Percentiles rank a stretch among this genome's conserved stretches.
Evolutionary conservation across 352 stramenopile species (phyloP).

Genomic region (Phytophthora lateralis): DNA sequence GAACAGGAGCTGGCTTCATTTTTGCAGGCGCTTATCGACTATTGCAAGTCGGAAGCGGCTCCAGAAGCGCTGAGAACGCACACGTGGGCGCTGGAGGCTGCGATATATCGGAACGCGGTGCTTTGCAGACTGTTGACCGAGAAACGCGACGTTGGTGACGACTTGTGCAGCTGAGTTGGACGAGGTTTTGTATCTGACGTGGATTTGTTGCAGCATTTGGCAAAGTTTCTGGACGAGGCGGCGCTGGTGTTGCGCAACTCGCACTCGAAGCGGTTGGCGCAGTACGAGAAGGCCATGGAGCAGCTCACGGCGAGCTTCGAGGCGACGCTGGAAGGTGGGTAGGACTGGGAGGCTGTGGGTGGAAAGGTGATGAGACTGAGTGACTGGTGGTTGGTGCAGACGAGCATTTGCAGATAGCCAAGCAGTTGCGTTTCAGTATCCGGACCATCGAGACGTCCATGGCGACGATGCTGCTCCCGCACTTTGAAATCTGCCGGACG

Average conservation of each 20-base stretch:
- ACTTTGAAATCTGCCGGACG: slow-evolving; percentile 61
- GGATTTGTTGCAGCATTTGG: slow-evolving; percentile 15
- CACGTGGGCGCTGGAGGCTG: slow-evolving; percentile 6
- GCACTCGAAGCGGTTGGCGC: slow-evolving; percentile 33
- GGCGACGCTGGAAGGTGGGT: slow-evolving; percentile 33
- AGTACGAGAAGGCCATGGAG: slow-evolving; percentile 39
- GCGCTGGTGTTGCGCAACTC: slow-evolving; percentile 45
- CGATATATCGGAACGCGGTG: neutral
- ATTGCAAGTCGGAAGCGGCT: neutral
- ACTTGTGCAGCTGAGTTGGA: neutral
- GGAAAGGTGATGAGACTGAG: neutral
- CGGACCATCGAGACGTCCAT: slow-evolving; percentile 53
- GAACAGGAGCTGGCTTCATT: slow-evolving; percentile 20
- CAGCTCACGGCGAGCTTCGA: slow-evolving; percentile 40
- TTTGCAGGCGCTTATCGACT: slow-evolving; percentile 18
- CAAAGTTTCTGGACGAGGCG: slow-evolving; percentile 43
- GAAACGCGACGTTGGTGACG: slow-evolving; percentile 28
- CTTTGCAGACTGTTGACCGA: slow-evolving; percentile 18
- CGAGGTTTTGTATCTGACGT: too few relatives aligned
- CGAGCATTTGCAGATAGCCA: slow-evolving; percentile 31
- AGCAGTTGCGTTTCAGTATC: slow-evolving; percentile 50
- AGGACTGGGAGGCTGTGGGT: neutral
- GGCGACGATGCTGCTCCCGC: slow-evolving; percentile 50
- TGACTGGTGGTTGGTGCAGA: slow-evolving; percentile 24
- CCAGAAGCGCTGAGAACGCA: neutral